phyloP scores from a whole-genome alignment of 352 stramenopile genomes.

The Pythium chondricola region DNA sequence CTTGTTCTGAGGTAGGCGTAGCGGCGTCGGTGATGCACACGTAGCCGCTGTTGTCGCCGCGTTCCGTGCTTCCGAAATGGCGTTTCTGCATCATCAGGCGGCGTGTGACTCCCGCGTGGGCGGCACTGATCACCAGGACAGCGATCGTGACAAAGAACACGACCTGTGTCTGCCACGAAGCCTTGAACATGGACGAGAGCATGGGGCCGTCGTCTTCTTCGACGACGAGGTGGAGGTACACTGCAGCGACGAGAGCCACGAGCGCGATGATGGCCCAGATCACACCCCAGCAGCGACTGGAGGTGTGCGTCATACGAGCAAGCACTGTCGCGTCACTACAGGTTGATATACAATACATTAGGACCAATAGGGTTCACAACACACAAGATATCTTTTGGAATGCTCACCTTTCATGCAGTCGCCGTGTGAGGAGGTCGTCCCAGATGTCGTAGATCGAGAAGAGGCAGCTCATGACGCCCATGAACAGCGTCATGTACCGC shows the following conservation, averaged over 20 bases:
- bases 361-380: too few relatives aligned
- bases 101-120: constrained; percentile 61
- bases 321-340: constrained; percentile 77
- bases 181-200: constrained; percentile 31
- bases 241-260: constrained; percentile 52
- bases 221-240: constrained; percentile 82
- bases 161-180: constrained; percentile 44
- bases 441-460: constrained; percentile 89
- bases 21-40: constrained; percentile 2
- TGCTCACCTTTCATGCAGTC: constrained; percentile 71
- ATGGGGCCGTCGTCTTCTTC: constrained; percentile 42
- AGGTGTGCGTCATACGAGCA: constrained; percentile 85
- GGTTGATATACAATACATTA: not conserved
- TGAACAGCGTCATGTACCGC: constrained; percentile 81
- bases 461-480: constrained; percentile 87
- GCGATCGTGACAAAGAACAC: constrained; percentile 36
- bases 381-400: too few relatives aligned
- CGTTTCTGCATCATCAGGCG: constrained; percentile 31
- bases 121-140: constrained; percentile 42
- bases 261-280: constrained; percentile 80
- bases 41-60: constrained; percentile 10
- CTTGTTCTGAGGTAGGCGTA: too few relatives aligned
- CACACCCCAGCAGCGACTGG: constrained; percentile 82
- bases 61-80: constrained; percentile 8
- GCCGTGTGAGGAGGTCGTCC: constrained; percentile 84